These are phyloP conservation scores for Amorphotheca resinae DNA, from an alignment of 495 filamentous ascomycete species.

Conservation along the genomic window DNA sequence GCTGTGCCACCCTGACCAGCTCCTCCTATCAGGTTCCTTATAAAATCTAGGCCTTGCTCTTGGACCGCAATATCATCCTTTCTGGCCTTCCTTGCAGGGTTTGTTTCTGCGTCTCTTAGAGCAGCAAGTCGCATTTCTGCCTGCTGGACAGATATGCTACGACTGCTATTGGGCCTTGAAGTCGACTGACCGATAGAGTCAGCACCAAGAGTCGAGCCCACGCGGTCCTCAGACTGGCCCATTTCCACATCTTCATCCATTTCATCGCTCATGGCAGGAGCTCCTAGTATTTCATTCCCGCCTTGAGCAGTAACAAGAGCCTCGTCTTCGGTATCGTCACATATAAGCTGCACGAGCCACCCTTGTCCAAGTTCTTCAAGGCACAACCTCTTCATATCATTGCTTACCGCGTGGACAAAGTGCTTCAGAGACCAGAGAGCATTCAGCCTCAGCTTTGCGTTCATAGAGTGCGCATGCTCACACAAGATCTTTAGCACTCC, in stretches of 20 bases:
- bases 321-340: slow-evolving; percentile 40
- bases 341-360: slow-evolving; percentile 71
- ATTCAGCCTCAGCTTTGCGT: slow-evolving; percentile 59
- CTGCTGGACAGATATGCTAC: slow-evolving; percentile 34
- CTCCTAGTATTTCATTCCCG: slow-evolving; percentile 23
- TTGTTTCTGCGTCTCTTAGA: slow-evolving; percentile 43
- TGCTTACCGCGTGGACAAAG: slow-evolving; percentile 53
- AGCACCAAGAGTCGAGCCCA: slow-evolving; percentile 26
- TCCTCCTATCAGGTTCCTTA: slow-evolving; percentile 79
- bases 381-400: slow-evolving; percentile 58
- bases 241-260: slow-evolving; percentile 55
- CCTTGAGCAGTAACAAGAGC: slow-evolving; percentile 25
- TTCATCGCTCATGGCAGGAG: slow-evolving; percentile 31
- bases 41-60: slow-evolving; percentile 76
- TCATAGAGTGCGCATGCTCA: slow-evolving; percentile 67
- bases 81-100: slow-evolving; percentile 44
- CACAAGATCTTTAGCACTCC: slow-evolving; percentile 72
- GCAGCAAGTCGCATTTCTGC: slow-evolving; percentile 37
- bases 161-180: slow-evolving; percentile 19
- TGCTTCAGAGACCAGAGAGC: slow-evolving; percentile 92
- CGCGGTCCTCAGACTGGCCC: slow-evolving; percentile 28
- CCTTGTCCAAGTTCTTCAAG: slow-evolving; percentile 63
- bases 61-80: slow-evolving; percentile 77
- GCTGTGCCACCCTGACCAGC: slow-evolving; percentile 48
- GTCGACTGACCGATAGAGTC: not conserved